Percentiles rank a stretch among this genome's conserved stretches.
These are phyloP conservation scores for Ganoderma sp. DNA, from an alignment of 1,284 basidiomycete species.

Conservation along the genomic window DNA sequence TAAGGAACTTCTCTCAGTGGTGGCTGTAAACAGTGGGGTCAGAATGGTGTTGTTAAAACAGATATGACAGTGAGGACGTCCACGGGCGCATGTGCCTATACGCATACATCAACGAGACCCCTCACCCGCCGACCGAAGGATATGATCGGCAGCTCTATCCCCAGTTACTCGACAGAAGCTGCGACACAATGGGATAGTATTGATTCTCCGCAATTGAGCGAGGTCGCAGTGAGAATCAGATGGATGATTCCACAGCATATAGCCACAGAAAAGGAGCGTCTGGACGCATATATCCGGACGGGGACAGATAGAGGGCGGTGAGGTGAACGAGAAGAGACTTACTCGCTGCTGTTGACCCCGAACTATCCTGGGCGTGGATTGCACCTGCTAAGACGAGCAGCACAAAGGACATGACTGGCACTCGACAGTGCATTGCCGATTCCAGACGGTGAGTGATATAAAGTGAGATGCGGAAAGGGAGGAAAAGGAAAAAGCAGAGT, in stretches of 20 bases:
- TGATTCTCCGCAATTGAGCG: too few relatives aligned
- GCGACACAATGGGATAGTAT: background rate
- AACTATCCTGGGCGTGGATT: background rate
- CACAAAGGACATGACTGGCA: background rate
- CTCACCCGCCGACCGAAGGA: background rate
- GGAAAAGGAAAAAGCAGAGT: background rate
- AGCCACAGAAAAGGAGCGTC: background rate
- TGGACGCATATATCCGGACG: background rate
- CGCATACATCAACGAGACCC: too few relatives aligned
- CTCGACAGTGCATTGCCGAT: background rate
- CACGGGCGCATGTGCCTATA: background rate
- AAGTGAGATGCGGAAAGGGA: background rate
- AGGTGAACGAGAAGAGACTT: background rate
- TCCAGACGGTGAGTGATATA: background rate
- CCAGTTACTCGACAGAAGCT: background rate
- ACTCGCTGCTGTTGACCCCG: background rate
- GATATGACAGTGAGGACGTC: background rate
- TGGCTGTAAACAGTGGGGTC: background rate
- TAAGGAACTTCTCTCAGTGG: background rate
- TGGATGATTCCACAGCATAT: background rate
- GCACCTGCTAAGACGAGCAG: background rate
- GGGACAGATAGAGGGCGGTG: background rate
- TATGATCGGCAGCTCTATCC: background rate
- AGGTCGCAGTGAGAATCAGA: background rate
- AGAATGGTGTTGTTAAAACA: background rate